Evolutionary conservation across 2,329 filamentous ascomycete genomes (phyloP).

Genomic region (Epicoccum sorghinum): DNA sequence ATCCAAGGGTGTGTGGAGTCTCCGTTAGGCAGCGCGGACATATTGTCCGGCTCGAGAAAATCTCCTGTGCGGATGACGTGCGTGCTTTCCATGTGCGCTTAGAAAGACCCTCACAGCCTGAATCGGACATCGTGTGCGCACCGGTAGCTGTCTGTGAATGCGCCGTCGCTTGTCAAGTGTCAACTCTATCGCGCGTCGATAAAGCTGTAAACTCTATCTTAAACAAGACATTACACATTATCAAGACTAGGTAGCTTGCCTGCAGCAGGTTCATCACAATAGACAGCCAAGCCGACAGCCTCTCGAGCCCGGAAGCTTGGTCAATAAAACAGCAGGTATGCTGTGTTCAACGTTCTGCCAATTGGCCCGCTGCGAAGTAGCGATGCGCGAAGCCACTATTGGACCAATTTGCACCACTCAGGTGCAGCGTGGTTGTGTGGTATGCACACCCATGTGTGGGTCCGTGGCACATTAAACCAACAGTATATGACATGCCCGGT

Average conservation of each 20-base stretch:
- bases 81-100: constrained; percentile 30
- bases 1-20: constrained; percentile 15
- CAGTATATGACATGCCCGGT: constrained; percentile 7
- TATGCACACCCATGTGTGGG: constrained; percentile 13
- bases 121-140: constrained; percentile 10
- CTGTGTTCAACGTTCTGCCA: constrained; percentile 9
- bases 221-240: neutral
- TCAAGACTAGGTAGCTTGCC: constrained; percentile 6
- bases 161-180: constrained; percentile 31
- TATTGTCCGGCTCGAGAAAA: constrained; percentile 29
- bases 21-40: constrained; percentile 25
- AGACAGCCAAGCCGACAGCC: constrained; percentile 12
- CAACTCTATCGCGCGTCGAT: constrained; percentile 28
- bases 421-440: constrained; percentile 12
- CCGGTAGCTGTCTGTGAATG: constrained; percentile 23
- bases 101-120: constrained; percentile 18
- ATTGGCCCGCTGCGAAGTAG: constrained; percentile 5
- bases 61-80: constrained; percentile 38
- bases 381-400: constrained; percentile 25
- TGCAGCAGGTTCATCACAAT: constrained; percentile 28
- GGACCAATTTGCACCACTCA: constrained; percentile 20
- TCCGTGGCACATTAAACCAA: constrained; percentile 30
- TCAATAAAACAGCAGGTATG: constrained; percentile 18
- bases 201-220: constrained; percentile 22
- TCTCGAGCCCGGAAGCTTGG: constrained; percentile 17